These are phyloP conservation scores for Vachellia pachyceras DNA, from an alignment of 306 rosid species.

Conservation along the genomic window DNA sequence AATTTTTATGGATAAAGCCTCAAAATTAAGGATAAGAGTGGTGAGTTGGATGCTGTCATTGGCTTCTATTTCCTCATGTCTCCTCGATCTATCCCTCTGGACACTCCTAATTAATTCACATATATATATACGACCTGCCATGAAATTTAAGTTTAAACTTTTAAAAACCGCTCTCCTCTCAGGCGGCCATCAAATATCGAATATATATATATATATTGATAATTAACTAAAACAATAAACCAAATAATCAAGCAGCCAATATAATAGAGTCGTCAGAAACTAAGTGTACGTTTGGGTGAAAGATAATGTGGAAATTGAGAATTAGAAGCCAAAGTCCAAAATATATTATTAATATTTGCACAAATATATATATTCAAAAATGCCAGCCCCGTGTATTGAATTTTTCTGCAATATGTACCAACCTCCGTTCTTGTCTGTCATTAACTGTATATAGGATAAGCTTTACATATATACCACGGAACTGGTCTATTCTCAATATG, in stretches of 20 bases:
- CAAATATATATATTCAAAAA: not conserved
- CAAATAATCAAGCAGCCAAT: not conserved
- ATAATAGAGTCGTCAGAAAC: not conserved
- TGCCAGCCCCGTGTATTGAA: not conserved
- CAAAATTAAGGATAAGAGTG: not conserved
- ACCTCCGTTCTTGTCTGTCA: not conserved
- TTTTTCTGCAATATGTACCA: not conserved
- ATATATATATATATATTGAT: not conserved
- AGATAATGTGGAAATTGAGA: not conserved
- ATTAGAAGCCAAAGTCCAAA: not conserved
- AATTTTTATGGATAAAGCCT: not conserved
- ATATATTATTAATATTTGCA: not conserved
- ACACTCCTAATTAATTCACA: not conserved
- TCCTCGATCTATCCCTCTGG: not conserved
- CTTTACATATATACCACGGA: not conserved
- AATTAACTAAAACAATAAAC: not conserved
- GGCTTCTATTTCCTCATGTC: not conserved
- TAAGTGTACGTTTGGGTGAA: not conserved
- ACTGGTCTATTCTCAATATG: not conserved
- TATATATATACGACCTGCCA: not conserved
- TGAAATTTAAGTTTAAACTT: not conserved
- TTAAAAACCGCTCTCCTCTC: not conserved
- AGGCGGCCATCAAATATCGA: not conserved
- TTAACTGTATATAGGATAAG: not conserved
- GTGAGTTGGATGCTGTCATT: not conserved